Evolutionary conservation across 2,329 filamentous ascomycete genomes (phyloP), one percentile per base, ranked within the genome.

Genomic region (Xylaria polymorpha): DNA sequence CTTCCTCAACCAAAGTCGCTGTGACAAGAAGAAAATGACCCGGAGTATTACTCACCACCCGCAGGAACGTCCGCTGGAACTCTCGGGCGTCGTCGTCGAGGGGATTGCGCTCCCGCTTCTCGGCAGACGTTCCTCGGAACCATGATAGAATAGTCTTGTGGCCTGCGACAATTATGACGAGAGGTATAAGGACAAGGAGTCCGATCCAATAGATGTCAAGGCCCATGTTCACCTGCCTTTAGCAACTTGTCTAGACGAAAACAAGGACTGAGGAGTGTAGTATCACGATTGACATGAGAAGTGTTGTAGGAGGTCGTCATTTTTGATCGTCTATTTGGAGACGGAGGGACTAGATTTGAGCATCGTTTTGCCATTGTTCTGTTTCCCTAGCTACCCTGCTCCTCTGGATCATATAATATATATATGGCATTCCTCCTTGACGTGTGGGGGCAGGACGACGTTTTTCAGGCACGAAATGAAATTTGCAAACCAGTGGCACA

Each of bases 191-290:
- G 60, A 74, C 66, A 4, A 75, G 44, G 6, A 77, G 70, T 32
- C 70, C 65, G 44, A 46, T 68, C 74, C 75, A 77, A 60, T 77
- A 78, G 48, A 78, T 74, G 56, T 71, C 67, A 15, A 75, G 57
- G 18, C 41, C 64, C 75, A 75, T 75, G 0, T 62, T 59, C 10
- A 39, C 39, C 32, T 32, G n/a, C 43, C 48, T 25, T 32, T 29
- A 29, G 46, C 48, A 32, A 32, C 25, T 51, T 32, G 6, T 32
- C 48, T 18, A 10, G 7, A 15, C 25, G 8, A 3, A 32, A 32
- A 51, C 29, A n/a, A 51, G 48, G 25, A 51, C 9, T n/a, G 15
- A 51, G 15, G 25, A 32, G 48, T 51, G 25, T 8, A n/a, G 15
- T 29, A 5, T 51, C 48, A 14, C 3, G 1, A 32, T 32, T 15